Conservation (phyloP, 139 green algal genomes). For the Chlorella vulgaris region DNA sequence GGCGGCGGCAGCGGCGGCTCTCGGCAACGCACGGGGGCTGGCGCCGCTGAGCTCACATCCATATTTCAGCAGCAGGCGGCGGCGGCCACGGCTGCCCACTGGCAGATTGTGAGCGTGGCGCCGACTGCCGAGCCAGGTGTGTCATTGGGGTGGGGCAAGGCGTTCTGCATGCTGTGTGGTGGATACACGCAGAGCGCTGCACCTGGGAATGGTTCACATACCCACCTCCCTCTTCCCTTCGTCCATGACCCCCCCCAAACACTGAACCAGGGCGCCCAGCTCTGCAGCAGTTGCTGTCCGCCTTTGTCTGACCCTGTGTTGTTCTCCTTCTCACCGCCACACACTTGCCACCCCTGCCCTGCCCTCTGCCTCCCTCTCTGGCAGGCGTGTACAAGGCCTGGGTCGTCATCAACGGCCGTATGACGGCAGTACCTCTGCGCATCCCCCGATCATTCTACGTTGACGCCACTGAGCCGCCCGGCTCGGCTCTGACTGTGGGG, state of each 20-base stretch:
- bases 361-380: background rate
- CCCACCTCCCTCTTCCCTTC: too few relatives aligned
- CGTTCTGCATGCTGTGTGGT: background rate
- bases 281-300: too few relatives aligned
- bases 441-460: conserved; percentile 75
- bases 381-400: conserved; percentile 56
- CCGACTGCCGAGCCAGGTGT: conserved; percentile 50
- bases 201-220: too few relatives aligned
- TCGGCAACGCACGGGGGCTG: conserved; percentile 6
- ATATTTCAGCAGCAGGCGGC: conserved; percentile 66
- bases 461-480: conserved; percentile 45
- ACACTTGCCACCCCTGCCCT: background rate
- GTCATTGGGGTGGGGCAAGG: background rate
- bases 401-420: conserved; percentile 59
- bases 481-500: background rate
- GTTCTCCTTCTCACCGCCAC: background rate
- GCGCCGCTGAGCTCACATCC: too few relatives aligned
- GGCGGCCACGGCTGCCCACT: conserved; percentile 50
- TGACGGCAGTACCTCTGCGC: conserved; percentile 67
- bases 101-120: conserved; percentile 87
- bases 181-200: too few relatives aligned
- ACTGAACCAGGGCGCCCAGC: too few relatives aligned
- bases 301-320: too few relatives aligned
- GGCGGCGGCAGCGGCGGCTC: background rate
- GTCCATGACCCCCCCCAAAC: background rate